Conservation (phyloP, 2,329 filamentous ascomycete species). For the Westerdykella aurantiaca region DNA sequence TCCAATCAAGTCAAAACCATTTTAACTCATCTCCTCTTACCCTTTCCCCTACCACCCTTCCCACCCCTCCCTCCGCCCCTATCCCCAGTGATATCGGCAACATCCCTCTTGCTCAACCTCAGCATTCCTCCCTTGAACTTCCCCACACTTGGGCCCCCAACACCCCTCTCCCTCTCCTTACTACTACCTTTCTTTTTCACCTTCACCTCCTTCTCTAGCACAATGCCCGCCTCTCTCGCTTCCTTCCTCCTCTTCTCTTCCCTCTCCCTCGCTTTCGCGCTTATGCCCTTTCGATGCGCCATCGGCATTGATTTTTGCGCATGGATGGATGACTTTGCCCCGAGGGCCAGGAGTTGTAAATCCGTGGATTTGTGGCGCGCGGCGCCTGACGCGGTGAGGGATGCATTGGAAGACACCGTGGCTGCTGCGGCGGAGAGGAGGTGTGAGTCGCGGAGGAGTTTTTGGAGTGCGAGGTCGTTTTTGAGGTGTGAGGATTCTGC, state of each 20-base stretch:
- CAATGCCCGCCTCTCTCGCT: constrained; percentile 83
- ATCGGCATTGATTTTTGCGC: constrained; percentile 85
- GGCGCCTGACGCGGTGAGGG: constrained; percentile 52
- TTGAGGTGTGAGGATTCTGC: constrained; percentile 65
- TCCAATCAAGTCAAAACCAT: neutral
- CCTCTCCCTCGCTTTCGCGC: constrained; percentile 55
- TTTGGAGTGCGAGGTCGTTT: constrained; percentile 87
- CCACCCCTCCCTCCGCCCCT: constrained; percentile 45
- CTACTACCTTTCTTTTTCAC: constrained; percentile 37
- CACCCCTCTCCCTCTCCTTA: constrained; percentile 50
- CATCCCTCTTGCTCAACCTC: constrained; percentile 70
- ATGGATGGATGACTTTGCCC: constrained; percentile 68
- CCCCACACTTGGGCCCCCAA: constrained; percentile 75
- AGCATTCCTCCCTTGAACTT: constrained; percentile 74
- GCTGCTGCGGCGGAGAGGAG: constrained; percentile 60
- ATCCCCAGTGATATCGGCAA: constrained; percentile 54
- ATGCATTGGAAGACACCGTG: constrained; percentile 26
- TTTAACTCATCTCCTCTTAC: neutral
- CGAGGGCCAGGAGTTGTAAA: constrained; percentile 73
- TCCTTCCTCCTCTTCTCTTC: constrained; percentile 70
- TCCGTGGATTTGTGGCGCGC: constrained; percentile 78
- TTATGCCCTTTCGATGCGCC: constrained; percentile 78
- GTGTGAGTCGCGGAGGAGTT: constrained; percentile 85
- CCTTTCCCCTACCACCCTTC: constrained; percentile 4
- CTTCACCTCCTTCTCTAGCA: constrained; percentile 61